phyloP scores from a whole-genome alignment of 2,329 filamentous ascomycete species.

The Paecilomyces fulvus region DNA sequence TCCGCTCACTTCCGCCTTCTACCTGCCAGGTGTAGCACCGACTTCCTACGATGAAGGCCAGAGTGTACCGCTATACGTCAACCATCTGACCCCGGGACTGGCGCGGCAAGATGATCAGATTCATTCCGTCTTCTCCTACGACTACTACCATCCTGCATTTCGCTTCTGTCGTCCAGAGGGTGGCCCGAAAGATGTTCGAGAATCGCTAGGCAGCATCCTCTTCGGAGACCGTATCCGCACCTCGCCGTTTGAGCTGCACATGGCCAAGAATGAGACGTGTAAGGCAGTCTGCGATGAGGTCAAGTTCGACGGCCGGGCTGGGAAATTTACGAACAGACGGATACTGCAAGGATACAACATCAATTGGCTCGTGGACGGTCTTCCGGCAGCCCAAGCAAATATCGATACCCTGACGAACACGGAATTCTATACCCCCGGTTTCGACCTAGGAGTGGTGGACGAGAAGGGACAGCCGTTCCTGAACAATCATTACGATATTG shows the following conservation, averaged over 20 bases:
- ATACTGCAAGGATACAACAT: slow-evolving; percentile 83
- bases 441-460: slow-evolving; percentile 59
- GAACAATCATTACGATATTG: slow-evolving; percentile 94
- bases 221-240: slow-evolving; percentile 97
- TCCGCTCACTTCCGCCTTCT: slow-evolving; percentile 60
- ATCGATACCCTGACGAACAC: slow-evolving; percentile 66
- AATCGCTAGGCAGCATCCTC: slow-evolving; percentile 89
- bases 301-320: slow-evolving; percentile 57
- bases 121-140: slow-evolving; percentile 88
- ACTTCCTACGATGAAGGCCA: slow-evolving; percentile 80
- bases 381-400: slow-evolving; percentile 81
- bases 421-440: slow-evolving; percentile 85
- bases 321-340: slow-evolving; percentile 71
- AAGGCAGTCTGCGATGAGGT: slow-evolving; percentile 65
- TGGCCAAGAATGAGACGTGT: slow-evolving; percentile 81
- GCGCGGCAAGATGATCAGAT: slow-evolving; percentile 69
- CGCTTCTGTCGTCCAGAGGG: slow-evolving; percentile 76
- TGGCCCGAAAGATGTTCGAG: slow-evolving; percentile 70
- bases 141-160: slow-evolving; percentile 87
- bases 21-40: slow-evolving; percentile 90
- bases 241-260: slow-evolving; percentile 84
- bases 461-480: slow-evolving; percentile 53
- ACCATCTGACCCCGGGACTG: slow-evolving; percentile 79
- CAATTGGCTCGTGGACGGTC: slow-evolving; percentile 91
- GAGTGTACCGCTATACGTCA: slow-evolving; percentile 79